Conservation (phyloP, 164 flowering plant species). For the Amborella trichopoda region DNA sequence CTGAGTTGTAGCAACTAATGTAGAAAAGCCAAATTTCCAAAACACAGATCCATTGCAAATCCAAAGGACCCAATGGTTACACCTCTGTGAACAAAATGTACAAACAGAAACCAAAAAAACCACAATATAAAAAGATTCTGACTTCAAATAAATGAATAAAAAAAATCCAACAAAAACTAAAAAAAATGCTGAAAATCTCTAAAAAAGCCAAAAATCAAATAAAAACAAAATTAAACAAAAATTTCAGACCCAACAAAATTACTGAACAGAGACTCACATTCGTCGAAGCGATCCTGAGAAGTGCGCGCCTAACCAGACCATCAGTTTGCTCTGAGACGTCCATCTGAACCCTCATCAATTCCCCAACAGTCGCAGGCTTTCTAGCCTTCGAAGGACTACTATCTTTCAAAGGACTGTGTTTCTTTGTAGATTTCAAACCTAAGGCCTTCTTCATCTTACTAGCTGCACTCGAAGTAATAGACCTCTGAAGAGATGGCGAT, state of each 20-base stretch:
- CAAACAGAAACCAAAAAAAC: no score
- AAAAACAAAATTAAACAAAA: background rate
- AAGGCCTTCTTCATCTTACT: conserved; percentile 74
- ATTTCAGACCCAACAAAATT: background rate
- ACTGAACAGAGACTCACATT: conserved; percentile 32
- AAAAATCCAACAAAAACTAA: no score
- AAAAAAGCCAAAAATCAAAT: no score
- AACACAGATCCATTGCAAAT: no score
- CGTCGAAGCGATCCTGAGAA: conserved; percentile 69
- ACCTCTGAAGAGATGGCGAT: conserved; percentile 42
- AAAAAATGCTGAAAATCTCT: no score
- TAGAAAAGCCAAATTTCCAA: no score
- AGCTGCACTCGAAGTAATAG: conserved; percentile 57
- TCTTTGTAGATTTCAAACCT: conserved; percentile 30
- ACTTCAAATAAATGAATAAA: no score
- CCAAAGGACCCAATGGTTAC: no score
- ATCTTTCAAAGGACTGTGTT: conserved; percentile 15
- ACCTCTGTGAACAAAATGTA: no score
- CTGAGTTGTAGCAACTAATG: no score
- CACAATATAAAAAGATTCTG: no score
- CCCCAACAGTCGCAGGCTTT: conserved; percentile 52
- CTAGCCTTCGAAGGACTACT: conserved; percentile 13
- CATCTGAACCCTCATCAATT: conserved; percentile 80
- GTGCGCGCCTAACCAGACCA: conserved; percentile 56
- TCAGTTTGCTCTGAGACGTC: conserved; percentile 70